Base-by-base conservation (phyloP, 2,329 filamentous ascomycete species). In the Shiraia sp. region DNA sequence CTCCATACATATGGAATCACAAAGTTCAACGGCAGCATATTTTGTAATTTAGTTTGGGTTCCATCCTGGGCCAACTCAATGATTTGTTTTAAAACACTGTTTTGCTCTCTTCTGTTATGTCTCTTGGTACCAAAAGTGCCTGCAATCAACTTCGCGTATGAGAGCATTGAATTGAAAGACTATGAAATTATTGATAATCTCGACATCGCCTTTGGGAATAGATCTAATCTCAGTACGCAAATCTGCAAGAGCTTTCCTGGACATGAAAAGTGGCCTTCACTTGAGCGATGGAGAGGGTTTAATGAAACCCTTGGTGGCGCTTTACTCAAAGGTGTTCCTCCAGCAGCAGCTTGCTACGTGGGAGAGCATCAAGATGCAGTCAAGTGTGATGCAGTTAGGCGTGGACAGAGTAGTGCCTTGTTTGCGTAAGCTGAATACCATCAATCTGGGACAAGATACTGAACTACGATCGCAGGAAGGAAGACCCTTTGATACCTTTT, bases 321-420 rank as follows among this genome's bases (percentile, higher is more conserved):
- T 7, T 40, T 65, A 22, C 35, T 63, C n/a, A 54, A 40, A 28
- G 53, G 49, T 13, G 36, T 61, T 10, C 61, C 59, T 13, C 57
- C 59, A 16, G 57, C 55, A n/a, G 57, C 58, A 32, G 43, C 57
- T 31, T 65, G 58, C 37, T 65, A 65, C 26, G 34, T 45, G 7
- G 59, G 57, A 3, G 49, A 48, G 5, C 56, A 54, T 24, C 44
- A 51, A 15, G 37, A 62, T 27, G 37, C 44, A 12, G 38, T 34
- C 6, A 49, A 40, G 36, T 65, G 61, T 45, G 36, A 37, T 12
- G 33, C 13, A 12, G 49, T 46, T 4, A 47, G 38, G 22, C 38
- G 30, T 9, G 34, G 44, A 12, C 45, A 47, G 19, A 14, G 15
- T 6, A 56, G 45, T 35, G 48, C 55, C 3, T 39, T 55, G 6